Percentiles rank a stretch among this genome's conserved stretches.
phyloP scores from a whole-genome alignment of 495 filamentous ascomycete species.

The Talaromyces proteolyticus region DNA sequence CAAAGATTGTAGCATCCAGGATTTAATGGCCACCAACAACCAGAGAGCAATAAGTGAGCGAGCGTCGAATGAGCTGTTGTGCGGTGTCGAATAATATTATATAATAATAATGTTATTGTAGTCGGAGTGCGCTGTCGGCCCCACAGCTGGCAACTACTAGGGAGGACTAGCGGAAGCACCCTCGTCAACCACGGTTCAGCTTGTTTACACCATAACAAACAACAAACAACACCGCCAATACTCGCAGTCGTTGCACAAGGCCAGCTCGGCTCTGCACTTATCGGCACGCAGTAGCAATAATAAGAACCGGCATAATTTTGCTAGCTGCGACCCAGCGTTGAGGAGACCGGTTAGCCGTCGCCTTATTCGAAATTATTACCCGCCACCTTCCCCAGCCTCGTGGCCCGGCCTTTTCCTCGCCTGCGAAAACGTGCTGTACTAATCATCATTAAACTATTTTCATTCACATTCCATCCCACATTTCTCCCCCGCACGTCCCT shows the following conservation, averaged over 20 bases:
- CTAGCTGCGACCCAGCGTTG: too few species aligned
- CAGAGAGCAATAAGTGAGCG: too few species aligned
- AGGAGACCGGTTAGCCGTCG: too few species aligned
- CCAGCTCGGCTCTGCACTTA: too few species aligned
- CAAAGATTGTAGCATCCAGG: background rate
- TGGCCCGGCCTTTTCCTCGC: constrained; percentile 1
- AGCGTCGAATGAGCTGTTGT: too few species aligned
- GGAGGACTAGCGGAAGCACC: background rate
- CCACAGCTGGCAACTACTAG: background rate
- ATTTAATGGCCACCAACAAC: too few species aligned
- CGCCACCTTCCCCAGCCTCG: constrained; percentile 10
- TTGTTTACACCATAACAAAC: constrained; percentile 4
- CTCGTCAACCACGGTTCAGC: constrained; percentile 4
- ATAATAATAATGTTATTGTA: too few species aligned
- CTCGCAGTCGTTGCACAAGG: background rate
- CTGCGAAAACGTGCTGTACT: background rate
- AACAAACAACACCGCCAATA: background rate
- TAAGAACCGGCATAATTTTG: too few species aligned
- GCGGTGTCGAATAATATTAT: too few species aligned
- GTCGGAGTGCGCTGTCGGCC: background rate
- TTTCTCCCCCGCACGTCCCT: background rate
- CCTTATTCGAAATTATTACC: too few species aligned
- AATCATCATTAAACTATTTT: background rate
- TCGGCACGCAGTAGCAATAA: too few species aligned
- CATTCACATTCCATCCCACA: background rate